phyloP scores from a whole-genome alignment of 352 stramenopile species.

The Pythium plurisporium region DNA sequence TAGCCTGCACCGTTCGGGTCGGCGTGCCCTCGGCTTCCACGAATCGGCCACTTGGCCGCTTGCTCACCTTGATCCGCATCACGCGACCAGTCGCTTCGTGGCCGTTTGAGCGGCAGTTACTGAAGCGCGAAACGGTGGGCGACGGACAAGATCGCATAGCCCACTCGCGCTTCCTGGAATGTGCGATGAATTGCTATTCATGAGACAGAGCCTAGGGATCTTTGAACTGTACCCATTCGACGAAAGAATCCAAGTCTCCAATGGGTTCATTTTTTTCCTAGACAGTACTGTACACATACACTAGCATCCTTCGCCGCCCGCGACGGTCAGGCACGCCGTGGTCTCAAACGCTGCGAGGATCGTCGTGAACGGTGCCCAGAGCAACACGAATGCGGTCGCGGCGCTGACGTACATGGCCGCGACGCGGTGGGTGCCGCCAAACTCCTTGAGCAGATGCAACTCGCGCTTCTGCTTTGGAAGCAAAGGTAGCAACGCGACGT shows the following conservation, averaged over 20 bases:
- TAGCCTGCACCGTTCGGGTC: background rate
- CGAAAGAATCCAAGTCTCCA: background rate
- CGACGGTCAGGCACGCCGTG: constrained; percentile 61
- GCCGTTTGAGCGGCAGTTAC: background rate
- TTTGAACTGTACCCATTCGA: constrained; percentile 2
- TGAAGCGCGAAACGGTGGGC: background rate
- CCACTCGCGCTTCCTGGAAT: background rate
- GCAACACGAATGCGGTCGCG: constrained; percentile 33
- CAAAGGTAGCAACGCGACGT: constrained; percentile 32
- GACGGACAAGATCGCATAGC: background rate
- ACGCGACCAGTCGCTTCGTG: background rate
- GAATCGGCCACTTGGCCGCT: too few relatives aligned
- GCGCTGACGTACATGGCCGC: constrained; percentile 27
- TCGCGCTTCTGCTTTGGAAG: constrained; percentile 38
- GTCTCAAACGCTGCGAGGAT: constrained; percentile 43
- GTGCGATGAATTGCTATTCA: background rate
- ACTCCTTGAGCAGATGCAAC: constrained; percentile 27
- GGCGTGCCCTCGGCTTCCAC: too few relatives aligned
- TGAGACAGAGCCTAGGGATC: background rate
- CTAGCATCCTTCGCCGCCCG: constrained; percentile 57
- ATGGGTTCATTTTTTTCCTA: constrained; percentile 2
- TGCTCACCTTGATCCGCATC: constrained; percentile 2
- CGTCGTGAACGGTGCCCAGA: constrained; percentile 53
- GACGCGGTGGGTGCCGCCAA: constrained; percentile 7
- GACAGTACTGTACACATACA: background rate